Base-by-base conservation (phyloP, 345 rosid genomes). In the Gossypium turneri region DNA sequence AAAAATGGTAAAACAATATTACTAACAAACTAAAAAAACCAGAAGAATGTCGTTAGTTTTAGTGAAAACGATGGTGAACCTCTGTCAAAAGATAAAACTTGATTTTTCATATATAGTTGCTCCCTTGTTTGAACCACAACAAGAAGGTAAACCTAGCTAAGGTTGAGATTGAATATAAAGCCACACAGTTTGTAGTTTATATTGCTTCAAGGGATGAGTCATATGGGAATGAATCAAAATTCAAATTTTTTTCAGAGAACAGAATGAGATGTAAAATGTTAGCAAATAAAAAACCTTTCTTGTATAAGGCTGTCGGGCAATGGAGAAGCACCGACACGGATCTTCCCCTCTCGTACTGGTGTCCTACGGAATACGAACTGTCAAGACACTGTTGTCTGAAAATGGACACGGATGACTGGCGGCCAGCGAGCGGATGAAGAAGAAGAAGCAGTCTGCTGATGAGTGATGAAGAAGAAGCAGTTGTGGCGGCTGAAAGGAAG, bases 291-390 rank as follows among this genome's bases (percentile, higher is more conserved):
- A 61, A 53, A 61, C 66, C 44, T 1, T 7, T 29, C 22, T 34
- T 34, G 10, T 3, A 61, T 92, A 13, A 9, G 19, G 44, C 29
- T 15, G 25, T 0, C 59, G 19, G 19, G 57, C 20, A 52, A 52
- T 55, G 59, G 59, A 22, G 34, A 10, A 6, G 41, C 41, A 5
- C 41, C 41, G 7, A 34, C 7, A 34, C 41, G 41, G 7, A 34
- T 34, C 7, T 34, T 34, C 41, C 41, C 41, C 41, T 34, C 41
- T 34, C 7, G 7, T 34, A 34, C 7, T 34, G 41, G 41, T 5
- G 1, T 34, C 41, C 1, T 34, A 34, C 41, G 7, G 7, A 34
- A 34, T 34, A 34, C 41, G 41, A 34, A 34, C 41, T 34, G 41
- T 34, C 41, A 34, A 34, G 41, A 34, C 7, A 34, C 41, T 7